Evolutionary conservation across 2,329 filamentous ascomycete genomes (phyloP), one percentile per base, ranked within the genome.

Genomic region (Gliomastix tumulicola): DNA sequence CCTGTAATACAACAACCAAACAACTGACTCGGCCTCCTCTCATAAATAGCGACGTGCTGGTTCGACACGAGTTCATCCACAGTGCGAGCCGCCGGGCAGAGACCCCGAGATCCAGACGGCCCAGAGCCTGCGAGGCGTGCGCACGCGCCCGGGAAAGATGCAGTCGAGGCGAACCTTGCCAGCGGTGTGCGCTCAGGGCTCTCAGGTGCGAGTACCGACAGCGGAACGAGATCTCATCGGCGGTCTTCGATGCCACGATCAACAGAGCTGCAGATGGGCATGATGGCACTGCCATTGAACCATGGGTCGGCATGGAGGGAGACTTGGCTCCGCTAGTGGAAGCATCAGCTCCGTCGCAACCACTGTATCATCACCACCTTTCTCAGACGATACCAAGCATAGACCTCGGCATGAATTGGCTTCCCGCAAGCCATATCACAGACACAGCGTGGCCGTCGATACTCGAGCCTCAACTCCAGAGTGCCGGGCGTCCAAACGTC

Each of bases 21-120:
- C 6, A 13, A 11, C n/a, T n/a, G 22, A 27, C 15, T 10, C 18
- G 9, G 10, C 11, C 15, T 21, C 12, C 20, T 23, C 11, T 21
- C n/a, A 25, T 22, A 23, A 21, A 13, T 17, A 43, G 41, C 15
- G 38, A 41, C 19, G 34, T 41, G 3, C 27, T 43, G 5, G 32
- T 30, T 17, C 34, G 34, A 12, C 34, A 36, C 16, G 34, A 36
- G 19, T 36, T 28, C 28, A 25, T 36, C 20, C 34, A 36, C 20
- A 22, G 27, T 11, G 23, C 23, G n/a, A 11, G 17, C 15, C 15
- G 21, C n/a, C 34, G 23, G 6, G 23, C 23, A 4, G 22, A 28
- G 12, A 10, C 9, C 15, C 9, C 11, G 11, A 17, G 20, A 10
- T n/a, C n/a, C 10, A 36, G 17, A 18, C 34, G 30, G 25, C 23